Evolutionary conservation across 192 early-diverging fungal species (phyloP), one percentile per base, ranked within the genome.

Genomic region (Coemansia nantahalensis): DNA sequence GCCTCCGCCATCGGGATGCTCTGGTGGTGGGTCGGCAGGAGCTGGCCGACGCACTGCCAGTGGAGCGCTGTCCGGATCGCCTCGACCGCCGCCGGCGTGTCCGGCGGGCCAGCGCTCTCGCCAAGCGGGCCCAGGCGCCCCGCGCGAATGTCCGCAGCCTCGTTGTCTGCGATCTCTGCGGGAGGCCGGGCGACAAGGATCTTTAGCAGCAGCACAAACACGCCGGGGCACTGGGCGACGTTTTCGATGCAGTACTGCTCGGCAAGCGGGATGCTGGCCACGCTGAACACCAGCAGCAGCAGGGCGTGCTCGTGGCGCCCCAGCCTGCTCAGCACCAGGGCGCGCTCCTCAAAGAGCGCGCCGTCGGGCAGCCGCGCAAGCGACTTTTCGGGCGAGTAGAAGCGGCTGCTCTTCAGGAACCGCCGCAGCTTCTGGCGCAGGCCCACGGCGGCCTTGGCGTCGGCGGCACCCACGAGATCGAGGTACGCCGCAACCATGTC

Each of bases 251-350:
- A 65, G 78, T 89, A 77, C 73, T 85, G 52, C 80, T 90, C 78
- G 12, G 75, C 67, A 24, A 64, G 60, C 40, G 43, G 6, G 17
- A 64, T 48, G 15, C 86, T 87, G 16, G 76, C 62, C 21, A 97
- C 71, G 46, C 86, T 86, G 62, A 88, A 88, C 13, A 94, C 86
- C 59, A 90, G 86, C 50, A 95, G 83, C 38, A 78, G 64, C 21
- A 97, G 68, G 5, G 92, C 89, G 51, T 97, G 90, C 45, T 86
- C 86, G 48, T 95, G 92, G 39, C 88, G 84, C 10, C 86, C 87
- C 45, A 97, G 83, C 37, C 88, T 74, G 56, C 88, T 84, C 7
- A 97, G 76, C 10, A 95, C 68, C 26, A 90, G 74, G 0, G 87
- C 88, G 8, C 89, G 77, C 63, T 94, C 94, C 56, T 91, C 88